These are phyloP conservation scores for Lipomyces yamanashiensis DNA, from an alignment of 805 yeast species.

Conservation along the genomic window DNA sequence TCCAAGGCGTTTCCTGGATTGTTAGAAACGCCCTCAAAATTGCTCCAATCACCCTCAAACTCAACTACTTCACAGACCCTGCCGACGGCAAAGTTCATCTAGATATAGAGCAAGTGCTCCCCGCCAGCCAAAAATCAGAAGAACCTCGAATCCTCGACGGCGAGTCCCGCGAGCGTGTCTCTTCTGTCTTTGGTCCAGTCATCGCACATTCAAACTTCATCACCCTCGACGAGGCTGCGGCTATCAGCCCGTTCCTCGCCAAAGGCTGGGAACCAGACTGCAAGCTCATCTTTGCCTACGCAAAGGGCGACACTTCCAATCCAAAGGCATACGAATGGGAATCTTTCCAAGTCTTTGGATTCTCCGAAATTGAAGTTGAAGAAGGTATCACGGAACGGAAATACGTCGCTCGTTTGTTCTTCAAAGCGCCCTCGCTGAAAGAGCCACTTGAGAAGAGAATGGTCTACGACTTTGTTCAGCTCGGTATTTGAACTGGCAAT, in stretches of 20 bases:
- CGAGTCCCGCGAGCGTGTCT: constrained; percentile 17
- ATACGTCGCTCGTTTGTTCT: constrained; percentile 29
- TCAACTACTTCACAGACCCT: constrained; percentile 5
- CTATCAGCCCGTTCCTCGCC: constrained; percentile 20
- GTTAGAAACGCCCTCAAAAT: constrained; percentile 28
- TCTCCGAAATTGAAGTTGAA: constrained; percentile 28
- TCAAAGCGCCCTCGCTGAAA: constrained; percentile 23
- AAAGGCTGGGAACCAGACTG: constrained; percentile 28
- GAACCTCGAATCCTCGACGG: constrained; percentile 31
- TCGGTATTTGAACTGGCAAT: not conserved
- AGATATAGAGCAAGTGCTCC: constrained; percentile 29
- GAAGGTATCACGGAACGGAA: constrained; percentile 25
- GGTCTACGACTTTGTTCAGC: constrained; percentile 30
- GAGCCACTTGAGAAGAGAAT: constrained; percentile 22
- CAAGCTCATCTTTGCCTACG: constrained; percentile 19
- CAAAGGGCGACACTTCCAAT: constrained; percentile 31
- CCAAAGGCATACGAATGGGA: constrained; percentile 29
- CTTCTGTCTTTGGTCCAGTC: constrained; percentile 35
- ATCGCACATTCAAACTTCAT: constrained; percentile 8
- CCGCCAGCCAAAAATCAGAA: constrained; percentile 29
- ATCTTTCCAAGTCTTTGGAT: constrained; percentile 31
- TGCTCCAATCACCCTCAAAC: constrained; percentile 19
- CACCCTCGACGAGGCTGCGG: constrained; percentile 24
- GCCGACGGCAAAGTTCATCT: constrained; percentile 19
- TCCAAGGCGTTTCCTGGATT: constrained; percentile 32